Conservation (phyloP, 2,329 filamentous ascomycete species). For the Pestalotiopsis sp. region DNA sequence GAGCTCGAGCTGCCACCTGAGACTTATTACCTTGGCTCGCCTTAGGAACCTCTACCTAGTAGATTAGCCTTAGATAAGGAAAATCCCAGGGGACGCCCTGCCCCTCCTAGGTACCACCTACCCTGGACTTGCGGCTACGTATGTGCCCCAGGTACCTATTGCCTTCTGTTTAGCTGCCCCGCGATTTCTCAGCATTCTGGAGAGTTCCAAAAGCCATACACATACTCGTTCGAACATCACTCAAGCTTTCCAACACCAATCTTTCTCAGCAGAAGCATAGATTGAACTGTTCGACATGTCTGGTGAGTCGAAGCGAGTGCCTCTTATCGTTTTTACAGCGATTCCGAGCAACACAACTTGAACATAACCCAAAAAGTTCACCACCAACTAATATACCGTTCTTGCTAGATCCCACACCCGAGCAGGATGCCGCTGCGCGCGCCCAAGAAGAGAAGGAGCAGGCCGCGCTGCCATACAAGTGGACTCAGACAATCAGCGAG, state of each 20-base stretch:
- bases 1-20: neutral
- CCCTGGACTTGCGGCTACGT: neutral
- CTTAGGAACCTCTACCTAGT: neutral
- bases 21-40: neutral
- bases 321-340: neutral
- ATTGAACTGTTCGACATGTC: neutral
- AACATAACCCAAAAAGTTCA: neutral
- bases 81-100: neutral
- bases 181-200: conserved; percentile 21
- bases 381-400: conserved; percentile 8
- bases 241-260: neutral
- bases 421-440: conserved; percentile 58
- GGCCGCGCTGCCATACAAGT: conserved; percentile 91
- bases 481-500: conserved; percentile 90
- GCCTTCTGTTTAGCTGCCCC: conserved; percentile 1
- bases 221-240: neutral
- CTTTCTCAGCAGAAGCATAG: neutral
- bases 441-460: conserved; percentile 86
- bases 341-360: neutral
- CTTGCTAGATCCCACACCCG: conserved; percentile 51
- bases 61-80: neutral
- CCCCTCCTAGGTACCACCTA: neutral
- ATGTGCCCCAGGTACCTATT: too few relatives aligned
- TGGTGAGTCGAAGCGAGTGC: neutral
- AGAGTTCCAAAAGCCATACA: conserved; percentile 15